Evolutionary conservation across 805 yeast genomes (phyloP).

Genomic region (Tetrapisispora taiwanensis): DNA sequence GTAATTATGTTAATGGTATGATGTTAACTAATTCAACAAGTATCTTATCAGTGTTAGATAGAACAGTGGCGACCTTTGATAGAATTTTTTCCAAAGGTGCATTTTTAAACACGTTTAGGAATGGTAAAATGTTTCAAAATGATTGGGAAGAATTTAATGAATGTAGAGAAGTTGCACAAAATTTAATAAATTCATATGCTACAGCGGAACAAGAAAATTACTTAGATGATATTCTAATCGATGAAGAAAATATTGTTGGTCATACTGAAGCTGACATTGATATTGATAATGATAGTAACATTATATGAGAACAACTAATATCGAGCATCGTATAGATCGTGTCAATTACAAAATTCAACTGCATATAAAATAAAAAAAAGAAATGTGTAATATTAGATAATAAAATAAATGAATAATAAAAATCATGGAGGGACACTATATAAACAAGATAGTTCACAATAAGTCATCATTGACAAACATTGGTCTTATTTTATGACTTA

Average conservation of each 20-base stretch:
- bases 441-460: no score
- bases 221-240: slow-evolving; percentile 30
- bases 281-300: slow-evolving; percentile 24
- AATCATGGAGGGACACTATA: no score
- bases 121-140: slow-evolving; percentile 32
- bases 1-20: slow-evolving; percentile 58
- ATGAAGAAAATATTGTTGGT: slow-evolving; percentile 30
- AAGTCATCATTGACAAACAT: no score
- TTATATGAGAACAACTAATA: slow-evolving; percentile 4
- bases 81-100: slow-evolving; percentile 71
- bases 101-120: slow-evolving; percentile 65
- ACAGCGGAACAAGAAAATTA: slow-evolving; percentile 48
- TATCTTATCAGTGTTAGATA: slow-evolving; percentile 53
- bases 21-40: slow-evolving; percentile 79
- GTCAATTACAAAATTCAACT: no score
- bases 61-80: slow-evolving; percentile 69
- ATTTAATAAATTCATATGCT: slow-evolving; percentile 68
- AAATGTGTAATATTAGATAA: not conserved
- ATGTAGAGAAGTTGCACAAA: slow-evolving; percentile 62
- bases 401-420: not conserved
- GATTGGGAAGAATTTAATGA: slow-evolving; percentile 63
- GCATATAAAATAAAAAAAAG: not conserved
- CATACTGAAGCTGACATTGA: slow-evolving; percentile 15
- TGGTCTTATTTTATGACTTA: no score
- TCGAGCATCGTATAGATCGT: no score